These are phyloP conservation scores for Colletotrichum noveboracense DNA, from an alignment of 2,329 filamentous ascomycete genomes.

Conservation along the genomic window DNA sequence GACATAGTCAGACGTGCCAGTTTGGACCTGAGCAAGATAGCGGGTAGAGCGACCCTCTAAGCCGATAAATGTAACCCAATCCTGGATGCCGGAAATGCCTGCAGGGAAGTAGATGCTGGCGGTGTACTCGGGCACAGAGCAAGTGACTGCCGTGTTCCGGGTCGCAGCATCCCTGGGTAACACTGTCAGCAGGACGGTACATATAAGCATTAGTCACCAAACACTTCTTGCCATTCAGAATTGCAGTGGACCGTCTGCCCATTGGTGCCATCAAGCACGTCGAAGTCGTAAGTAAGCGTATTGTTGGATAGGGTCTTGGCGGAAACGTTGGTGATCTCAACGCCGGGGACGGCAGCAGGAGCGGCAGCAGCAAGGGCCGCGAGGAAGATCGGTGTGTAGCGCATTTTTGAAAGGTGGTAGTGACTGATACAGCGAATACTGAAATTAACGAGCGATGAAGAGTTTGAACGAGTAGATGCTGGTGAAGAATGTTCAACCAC, in stretches of 20 bases:
- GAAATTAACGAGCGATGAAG: neutral
- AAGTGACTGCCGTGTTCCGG: neutral
- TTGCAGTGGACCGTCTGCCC: neutral
- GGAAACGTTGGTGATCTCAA: neutral
- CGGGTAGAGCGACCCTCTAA: neutral
- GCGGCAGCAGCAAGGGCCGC: neutral
- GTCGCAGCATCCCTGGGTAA: neutral
- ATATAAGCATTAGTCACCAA: neutral
- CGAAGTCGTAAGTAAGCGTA: neutral
- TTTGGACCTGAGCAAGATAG: neutral
- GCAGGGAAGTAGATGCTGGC: neutral
- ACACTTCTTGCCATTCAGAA: neutral
- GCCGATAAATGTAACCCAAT: neutral
- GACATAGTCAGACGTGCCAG: neutral
- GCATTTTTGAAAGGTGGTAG: slow-evolving; percentile 8
- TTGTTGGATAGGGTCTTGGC: neutral
- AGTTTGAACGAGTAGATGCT: neutral
- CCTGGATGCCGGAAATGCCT: neutral
- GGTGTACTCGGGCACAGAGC: neutral
- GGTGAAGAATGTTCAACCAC: neutral
- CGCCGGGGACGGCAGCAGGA: neutral
- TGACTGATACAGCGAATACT: neutral
- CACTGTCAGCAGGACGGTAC: neutral
- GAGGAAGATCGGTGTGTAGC: neutral
- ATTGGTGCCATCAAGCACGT: neutral